Evolutionary conservation across 1,139 yeast genomes (phyloP).

Genomic region (Candida sojae): DNA sequence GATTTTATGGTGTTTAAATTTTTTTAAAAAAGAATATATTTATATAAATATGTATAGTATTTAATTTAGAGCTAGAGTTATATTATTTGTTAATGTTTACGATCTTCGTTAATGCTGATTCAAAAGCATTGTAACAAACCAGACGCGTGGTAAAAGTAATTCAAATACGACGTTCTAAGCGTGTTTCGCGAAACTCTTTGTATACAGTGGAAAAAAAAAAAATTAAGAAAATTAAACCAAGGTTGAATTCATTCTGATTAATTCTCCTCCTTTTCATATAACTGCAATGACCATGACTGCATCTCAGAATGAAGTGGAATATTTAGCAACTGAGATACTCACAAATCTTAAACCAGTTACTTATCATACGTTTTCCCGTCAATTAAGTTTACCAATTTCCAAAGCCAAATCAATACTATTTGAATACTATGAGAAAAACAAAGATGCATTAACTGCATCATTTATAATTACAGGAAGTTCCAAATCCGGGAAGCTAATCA

Average conservation of each 20-base stretch:
- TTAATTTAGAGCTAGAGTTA: background rate
- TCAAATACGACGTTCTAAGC: background rate
- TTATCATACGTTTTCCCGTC: slow-evolving; percentile 31
- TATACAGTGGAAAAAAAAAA: background rate
- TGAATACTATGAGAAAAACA: slow-evolving; percentile 35
- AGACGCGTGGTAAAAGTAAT: background rate
- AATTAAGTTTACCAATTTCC: slow-evolving; percentile 27
- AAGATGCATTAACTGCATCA: slow-evolving; percentile 31
- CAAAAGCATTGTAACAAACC: background rate
- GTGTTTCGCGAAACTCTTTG: background rate
- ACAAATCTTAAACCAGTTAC: slow-evolving; percentile 29
- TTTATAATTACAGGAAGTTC: slow-evolving; percentile 34
- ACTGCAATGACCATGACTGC: slow-evolving; percentile 38
- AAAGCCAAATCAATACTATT: slow-evolving; percentile 31
- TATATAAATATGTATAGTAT: background rate
- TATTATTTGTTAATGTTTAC: background rate
- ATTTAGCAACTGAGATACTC: slow-evolving; percentile 28
- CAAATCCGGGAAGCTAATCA: slow-evolving; percentile 16
- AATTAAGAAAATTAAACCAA: background rate
- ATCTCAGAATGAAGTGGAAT: slow-evolving; percentile 28
- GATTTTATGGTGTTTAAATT: background rate
- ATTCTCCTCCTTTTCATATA: background rate
- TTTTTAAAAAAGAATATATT: background rate
- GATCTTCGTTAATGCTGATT: background rate
- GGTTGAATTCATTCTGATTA: background rate